Evolutionary conservation across 805 yeast species (phyloP), one percentile per base, ranked within the genome.

Genomic region (Kodamaea leandrae): DNA sequence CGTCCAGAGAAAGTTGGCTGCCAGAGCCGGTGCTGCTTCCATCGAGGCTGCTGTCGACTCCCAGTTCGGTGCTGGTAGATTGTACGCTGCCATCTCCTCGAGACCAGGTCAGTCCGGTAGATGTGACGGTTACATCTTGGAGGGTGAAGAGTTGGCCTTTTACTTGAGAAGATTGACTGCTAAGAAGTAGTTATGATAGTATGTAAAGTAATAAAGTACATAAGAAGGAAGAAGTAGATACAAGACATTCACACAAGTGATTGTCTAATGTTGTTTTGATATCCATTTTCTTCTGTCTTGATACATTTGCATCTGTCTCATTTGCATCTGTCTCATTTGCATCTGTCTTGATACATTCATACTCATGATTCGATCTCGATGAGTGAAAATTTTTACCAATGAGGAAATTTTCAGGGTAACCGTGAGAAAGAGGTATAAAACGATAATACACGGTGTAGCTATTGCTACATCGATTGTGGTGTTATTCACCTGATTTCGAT

Each of bases 101-200:
- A 89, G 99, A 83, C 99, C 99, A 74, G 99, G 99, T 77, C 99
- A 93, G 83, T 86, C 96, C 60, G 99, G 99, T 77, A 95, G 99
- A 82, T 84, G 89, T 79, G 99, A 93, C 75, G 99, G 99, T 78
- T 93, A 93, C 95, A 85, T 93, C 78, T 86, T 93, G 74, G 99
- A 93, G 83, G 99, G 99, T 79, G 99, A 93, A 75, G 99, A 93
- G 81, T 88, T 93, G 77, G 98, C 98, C 74, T 93, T 93, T 95
- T 93, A 93, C 96, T 84, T 93, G 76, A 89, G 96, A 85, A 91
- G 96, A 88, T 82, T 93, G 78, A 83, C 96, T 75, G 95, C 96
- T 73, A 91, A 93, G 90, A 93, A 91, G 86, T 91, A 89, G 83
- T 43, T 39, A 14, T 28, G 21, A n/a, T n/a, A n/a, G n/a, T n/a